Conservation (phyloP, 257 asterid genomes). For the Leptodermis oblonga region DNA sequence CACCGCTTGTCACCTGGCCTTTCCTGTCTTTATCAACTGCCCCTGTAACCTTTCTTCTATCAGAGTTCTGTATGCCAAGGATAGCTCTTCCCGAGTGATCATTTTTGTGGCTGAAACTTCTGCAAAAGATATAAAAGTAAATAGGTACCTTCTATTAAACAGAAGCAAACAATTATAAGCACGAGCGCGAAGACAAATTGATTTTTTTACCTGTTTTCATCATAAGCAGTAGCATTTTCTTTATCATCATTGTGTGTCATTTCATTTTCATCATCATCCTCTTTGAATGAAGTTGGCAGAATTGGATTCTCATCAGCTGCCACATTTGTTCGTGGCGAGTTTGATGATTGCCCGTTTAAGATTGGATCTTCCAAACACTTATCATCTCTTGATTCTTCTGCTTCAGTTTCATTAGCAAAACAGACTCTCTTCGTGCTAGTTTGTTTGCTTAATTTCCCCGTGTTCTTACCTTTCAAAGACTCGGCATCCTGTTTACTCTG, state of each 20-base stretch:
- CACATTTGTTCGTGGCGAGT: not conserved
- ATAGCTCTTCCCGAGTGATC: conserved; percentile 39
- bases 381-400: conserved; percentile 12
- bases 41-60: conserved; percentile 37
- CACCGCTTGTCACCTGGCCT: conserved; percentile 31
- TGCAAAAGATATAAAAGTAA: conserved; percentile 21
- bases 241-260: conserved; percentile 49
- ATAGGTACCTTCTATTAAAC: conserved; percentile 18
- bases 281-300: conserved; percentile 18
- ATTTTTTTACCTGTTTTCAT: conserved; percentile 63
- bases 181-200: not conserved
- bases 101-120: conserved; percentile 34
- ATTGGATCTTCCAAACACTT: conserved; percentile 13
- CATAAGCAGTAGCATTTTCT: conserved; percentile 63
- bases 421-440: conserved; percentile 10
- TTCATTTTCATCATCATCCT: conserved; percentile 24
- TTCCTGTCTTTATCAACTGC: conserved; percentile 37
- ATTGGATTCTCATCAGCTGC: conserved; percentile 24
- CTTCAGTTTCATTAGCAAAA: conserved; percentile 7
- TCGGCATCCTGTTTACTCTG: conserved; percentile 14
- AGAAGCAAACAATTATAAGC: conserved; percentile 8
- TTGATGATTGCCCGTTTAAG: conserved; percentile 8
- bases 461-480: conserved; percentile 20
- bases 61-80: conserved; percentile 36
- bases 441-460: conserved; percentile 16